These are phyloP conservation scores for Incumbomyces delicatus DNA, from an alignment of 2,329 filamentous ascomycete genomes.

Conservation along the genomic window DNA sequence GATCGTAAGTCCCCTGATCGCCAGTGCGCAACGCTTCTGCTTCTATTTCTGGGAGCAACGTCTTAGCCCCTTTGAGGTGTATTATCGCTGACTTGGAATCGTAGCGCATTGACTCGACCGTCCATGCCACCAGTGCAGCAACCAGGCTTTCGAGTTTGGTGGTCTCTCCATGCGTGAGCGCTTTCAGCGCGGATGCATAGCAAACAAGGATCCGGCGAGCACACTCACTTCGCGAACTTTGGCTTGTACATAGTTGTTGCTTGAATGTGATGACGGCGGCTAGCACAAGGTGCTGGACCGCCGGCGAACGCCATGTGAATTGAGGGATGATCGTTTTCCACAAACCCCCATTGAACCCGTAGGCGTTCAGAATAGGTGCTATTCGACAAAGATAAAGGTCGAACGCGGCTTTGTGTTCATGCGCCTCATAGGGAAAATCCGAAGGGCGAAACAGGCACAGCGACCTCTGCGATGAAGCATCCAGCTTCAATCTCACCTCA, in stretches of 20 bases:
- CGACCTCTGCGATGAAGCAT: background rate
- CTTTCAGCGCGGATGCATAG: constrained; percentile 8
- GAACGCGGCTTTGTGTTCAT: constrained; percentile 5
- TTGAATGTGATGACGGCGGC: constrained; percentile 6
- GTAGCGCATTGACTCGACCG: constrained; percentile 4
- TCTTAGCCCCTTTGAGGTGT: background rate
- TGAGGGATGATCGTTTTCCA: constrained; percentile 7
- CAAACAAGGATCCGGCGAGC: background rate
- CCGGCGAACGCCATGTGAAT: constrained; percentile 4
- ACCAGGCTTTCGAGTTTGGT: constrained; percentile 6
- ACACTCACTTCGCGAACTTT: background rate
- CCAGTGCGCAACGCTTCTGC: background rate
- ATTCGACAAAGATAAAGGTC: constrained; percentile 4
- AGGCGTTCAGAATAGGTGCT: constrained; percentile 5
- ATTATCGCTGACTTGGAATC: background rate
- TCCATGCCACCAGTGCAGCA: constrained; percentile 8
- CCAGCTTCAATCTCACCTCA: background rate
- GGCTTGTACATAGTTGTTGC: background rate
- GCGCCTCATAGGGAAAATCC: background rate
- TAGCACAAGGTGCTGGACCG: constrained; percentile 8
- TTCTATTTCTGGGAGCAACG: background rate
- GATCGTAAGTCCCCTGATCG: background rate
- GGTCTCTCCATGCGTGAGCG: constrained; percentile 1
- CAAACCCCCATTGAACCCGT: constrained; percentile 8
- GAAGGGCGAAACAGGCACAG: background rate